These are phyloP conservation scores for Glonium stellatum DNA, from an alignment of 495 filamentous ascomycete genomes.

Conservation along the genomic window DNA sequence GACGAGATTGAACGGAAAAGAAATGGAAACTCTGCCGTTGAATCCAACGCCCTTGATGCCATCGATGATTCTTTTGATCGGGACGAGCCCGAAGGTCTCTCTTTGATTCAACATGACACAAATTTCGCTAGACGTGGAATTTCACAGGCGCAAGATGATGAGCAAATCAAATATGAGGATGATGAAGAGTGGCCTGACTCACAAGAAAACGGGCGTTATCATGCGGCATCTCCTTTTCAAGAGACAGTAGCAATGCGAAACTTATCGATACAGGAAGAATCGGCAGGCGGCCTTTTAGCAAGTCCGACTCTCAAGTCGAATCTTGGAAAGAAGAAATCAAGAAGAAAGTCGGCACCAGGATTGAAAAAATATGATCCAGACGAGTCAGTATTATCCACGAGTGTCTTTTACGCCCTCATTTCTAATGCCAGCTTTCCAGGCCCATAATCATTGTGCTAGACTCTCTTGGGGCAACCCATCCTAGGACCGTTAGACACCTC, in stretches of 20 bases:
- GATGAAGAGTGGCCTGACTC: constrained; percentile 3
- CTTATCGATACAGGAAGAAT: not conserved
- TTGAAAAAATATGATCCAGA: constrained; percentile 25
- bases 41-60: not conserved
- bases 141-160: not conserved
- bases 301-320: not conserved
- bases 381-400: constrained; percentile 1
- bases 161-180: not conserved
- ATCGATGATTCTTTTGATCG: not conserved
- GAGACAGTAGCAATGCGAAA: not conserved
- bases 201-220: not conserved
- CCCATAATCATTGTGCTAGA: constrained; percentile 83
- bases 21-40: not conserved
- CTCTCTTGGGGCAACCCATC: constrained; percentile 61
- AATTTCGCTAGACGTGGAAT: not conserved
- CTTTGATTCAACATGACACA: not conserved
- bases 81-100: not conserved
- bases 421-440: constrained; percentile 31
- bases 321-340: constrained; percentile 4
- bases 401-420: not conserved
- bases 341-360: constrained; percentile 11
- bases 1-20: not conserved
- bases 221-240: not conserved
- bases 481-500: constrained; percentile 54
- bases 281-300: not conserved